Evolutionary conservation across 2,329 filamentous ascomycete genomes (phyloP).

Genomic region (Fusarium sp.): DNA sequence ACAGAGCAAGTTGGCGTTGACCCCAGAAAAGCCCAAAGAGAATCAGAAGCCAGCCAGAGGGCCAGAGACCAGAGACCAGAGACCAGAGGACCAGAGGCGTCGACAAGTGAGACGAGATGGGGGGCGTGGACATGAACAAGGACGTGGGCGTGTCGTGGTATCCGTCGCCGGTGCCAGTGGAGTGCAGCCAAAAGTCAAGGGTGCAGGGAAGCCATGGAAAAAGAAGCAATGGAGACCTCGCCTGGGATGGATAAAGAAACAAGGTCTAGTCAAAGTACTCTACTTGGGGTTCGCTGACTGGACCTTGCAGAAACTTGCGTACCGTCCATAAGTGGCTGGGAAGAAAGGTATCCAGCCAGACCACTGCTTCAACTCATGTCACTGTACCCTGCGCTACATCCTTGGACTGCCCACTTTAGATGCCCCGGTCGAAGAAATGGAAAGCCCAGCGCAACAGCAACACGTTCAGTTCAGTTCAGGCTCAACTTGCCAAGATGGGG

Average conservation of each 20-base stretch:
- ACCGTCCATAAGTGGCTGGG: constrained; percentile 14
- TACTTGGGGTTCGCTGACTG: constrained; percentile 24
- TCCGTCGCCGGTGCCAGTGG: constrained; percentile 34
- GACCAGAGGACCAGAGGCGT: constrained; percentile 27
- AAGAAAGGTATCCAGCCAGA: constrained; percentile 1
- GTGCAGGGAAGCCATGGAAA: constrained; percentile 36
- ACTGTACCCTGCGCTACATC: constrained; percentile 28
- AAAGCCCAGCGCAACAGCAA: constrained; percentile 33
- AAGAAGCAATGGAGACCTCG: constrained; percentile 44
- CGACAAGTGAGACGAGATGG: constrained; percentile 39
- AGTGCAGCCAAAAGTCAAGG: constrained; percentile 22
- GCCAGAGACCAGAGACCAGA: constrained; percentile 8
- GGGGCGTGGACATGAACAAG: constrained; percentile 21
- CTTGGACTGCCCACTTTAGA: constrained; percentile 28
- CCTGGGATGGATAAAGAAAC: constrained; percentile 28
- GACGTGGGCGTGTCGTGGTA: constrained; percentile 34
- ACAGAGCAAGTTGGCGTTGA: constrained; percentile 19
- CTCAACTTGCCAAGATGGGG: constrained; percentile 30
- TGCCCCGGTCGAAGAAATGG: constrained; percentile 39
- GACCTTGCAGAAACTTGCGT: constrained; percentile 31
- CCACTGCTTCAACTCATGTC: constrained; percentile 2
- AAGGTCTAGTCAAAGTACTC: constrained; percentile 30
- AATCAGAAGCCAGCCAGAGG: constrained; percentile 9
- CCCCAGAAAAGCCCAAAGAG: constrained; percentile 35
- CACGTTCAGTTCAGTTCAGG: constrained; percentile 34